phyloP scores from a whole-genome alignment of 2,329 filamentous ascomycete species.

The Amphichorda felina region DNA sequence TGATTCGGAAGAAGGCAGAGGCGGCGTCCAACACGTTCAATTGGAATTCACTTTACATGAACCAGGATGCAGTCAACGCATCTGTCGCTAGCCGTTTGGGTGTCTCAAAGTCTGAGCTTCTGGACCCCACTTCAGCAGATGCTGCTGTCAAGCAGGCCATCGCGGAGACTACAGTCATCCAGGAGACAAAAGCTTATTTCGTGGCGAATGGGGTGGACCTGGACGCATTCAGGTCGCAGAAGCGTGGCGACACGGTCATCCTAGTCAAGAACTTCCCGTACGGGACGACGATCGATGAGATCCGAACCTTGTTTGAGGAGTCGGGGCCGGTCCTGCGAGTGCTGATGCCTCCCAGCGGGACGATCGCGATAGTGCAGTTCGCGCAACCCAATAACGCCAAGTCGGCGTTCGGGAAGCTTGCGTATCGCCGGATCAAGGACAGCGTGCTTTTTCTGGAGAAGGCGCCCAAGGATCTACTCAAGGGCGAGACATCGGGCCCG shows the following conservation, averaged over 20 bases:
- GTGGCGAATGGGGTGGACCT: slow-evolving; percentile 78
- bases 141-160: slow-evolving; percentile 94
- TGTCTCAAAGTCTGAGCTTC: slow-evolving; percentile 78
- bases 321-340: slow-evolving; percentile 72
- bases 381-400: slow-evolving; percentile 67
- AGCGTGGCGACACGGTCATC: slow-evolving; percentile 77
- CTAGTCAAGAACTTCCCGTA: slow-evolving; percentile 92
- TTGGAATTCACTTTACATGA: slow-evolving; percentile 99
- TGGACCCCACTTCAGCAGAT: slow-evolving; percentile 92
- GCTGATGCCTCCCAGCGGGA: slow-evolving; percentile 84
- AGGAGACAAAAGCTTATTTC: slow-evolving; percentile 93
- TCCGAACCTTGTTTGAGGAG: slow-evolving; percentile 72
- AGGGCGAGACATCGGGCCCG: background rate
- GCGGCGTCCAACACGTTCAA: slow-evolving; percentile 74
- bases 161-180: slow-evolving; percentile 90
- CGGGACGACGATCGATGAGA: slow-evolving; percentile 66
- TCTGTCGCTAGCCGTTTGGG: slow-evolving; percentile 80
- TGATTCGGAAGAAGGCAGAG: slow-evolving; percentile 75
- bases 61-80: slow-evolving; percentile 85
- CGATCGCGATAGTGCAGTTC: slow-evolving; percentile 90
- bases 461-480: slow-evolving; percentile 74
- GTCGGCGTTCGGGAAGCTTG: slow-evolving; percentile 70
- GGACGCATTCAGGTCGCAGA: slow-evolving; percentile 75
- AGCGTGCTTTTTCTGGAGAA: slow-evolving; percentile 90
- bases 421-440: slow-evolving; percentile 84